phyloP scores from a whole-genome alignment of 352 stramenopile species.

The Albugo candida region DNA sequence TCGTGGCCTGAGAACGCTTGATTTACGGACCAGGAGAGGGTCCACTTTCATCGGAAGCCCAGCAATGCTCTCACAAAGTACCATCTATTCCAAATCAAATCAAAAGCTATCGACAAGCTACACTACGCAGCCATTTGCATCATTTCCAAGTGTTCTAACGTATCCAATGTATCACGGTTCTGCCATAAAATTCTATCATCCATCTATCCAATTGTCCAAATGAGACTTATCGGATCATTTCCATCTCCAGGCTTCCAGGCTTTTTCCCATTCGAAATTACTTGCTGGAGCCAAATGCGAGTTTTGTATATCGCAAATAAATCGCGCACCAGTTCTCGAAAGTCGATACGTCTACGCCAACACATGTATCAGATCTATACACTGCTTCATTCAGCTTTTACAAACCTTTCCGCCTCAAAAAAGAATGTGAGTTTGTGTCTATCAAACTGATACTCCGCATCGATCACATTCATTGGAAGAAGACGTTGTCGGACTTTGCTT shows the following conservation, averaged over 20 bases:
- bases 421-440: conserved; percentile 97
- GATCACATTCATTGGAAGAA: conserved; percentile 93
- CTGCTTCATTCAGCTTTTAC: not conserved
- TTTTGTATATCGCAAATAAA: conserved; percentile 98
- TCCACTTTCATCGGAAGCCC: no score
- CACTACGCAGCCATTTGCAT: no score
- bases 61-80: no score
- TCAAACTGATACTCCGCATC: conserved; percentile 98
- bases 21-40: no score
- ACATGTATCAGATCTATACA: not conserved
- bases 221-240: no score
- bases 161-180: no score
- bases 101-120: no score
- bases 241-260: not conserved
- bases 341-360: conserved; percentile 76
- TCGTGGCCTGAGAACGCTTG: no score
- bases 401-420: conserved; percentile 92
- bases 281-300: conserved; percentile 96
- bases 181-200: no score
- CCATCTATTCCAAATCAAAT: no score
- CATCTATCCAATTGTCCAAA: no score
- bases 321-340: conserved; percentile 95
- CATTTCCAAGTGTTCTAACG: no score
- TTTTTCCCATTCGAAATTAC: conserved; percentile 68
- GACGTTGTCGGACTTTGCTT: conserved; percentile 86